These are phyloP conservation scores for Hygrophorus pudorinus DNA, from an alignment of 768 basidiomycete genomes.

Conservation along the genomic window DNA sequence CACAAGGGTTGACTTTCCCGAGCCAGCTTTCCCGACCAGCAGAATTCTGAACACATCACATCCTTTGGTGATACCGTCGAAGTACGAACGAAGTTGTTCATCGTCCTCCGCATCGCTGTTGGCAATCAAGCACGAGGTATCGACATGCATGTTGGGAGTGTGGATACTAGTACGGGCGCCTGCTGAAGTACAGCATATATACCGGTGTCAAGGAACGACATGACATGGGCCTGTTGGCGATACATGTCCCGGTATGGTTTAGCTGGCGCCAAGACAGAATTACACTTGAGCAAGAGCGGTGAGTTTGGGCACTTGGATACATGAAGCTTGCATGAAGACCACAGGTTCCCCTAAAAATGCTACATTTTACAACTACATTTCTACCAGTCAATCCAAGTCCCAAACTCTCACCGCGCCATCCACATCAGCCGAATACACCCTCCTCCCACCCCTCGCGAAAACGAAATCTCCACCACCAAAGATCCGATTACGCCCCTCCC, in stretches of 20 bases:
- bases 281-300: too few relatives aligned
- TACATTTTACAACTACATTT: too few relatives aligned
- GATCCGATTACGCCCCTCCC: background rate
- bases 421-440: background rate
- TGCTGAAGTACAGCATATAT: too few relatives aligned
- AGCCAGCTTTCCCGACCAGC: background rate
- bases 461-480: background rate
- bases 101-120: background rate
- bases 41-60: background rate
- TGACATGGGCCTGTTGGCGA: too few relatives aligned
- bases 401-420: background rate
- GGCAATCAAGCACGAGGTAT: background rate
- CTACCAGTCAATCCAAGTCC: background rate
- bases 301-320: too few relatives aligned
- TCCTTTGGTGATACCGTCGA: background rate
- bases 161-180: too few relatives aligned
- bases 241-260: too few relatives aligned
- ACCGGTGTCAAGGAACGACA: too few relatives aligned
- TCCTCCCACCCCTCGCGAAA: background rate
- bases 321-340: too few relatives aligned
- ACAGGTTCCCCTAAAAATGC: too few relatives aligned
- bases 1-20: background rate
- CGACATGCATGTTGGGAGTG: background rate
- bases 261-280: too few relatives aligned
- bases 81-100: background rate